Percentiles rank a stretch among this genome's conserved stretches.
phyloP scores from a whole-genome alignment of 352 stramenopile genomes.

The Globisporangium spiculum region DNA sequence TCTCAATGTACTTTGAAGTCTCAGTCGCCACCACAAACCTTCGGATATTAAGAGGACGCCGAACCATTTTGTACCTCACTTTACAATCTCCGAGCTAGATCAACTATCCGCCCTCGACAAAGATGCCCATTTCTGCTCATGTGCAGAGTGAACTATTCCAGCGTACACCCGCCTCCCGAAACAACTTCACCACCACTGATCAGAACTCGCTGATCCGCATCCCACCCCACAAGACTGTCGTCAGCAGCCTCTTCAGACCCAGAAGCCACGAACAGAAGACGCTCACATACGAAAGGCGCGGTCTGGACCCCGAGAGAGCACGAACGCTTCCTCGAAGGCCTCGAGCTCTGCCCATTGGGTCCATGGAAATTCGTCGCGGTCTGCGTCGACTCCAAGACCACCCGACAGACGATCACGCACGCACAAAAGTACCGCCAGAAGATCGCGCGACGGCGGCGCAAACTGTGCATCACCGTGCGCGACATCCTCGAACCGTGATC shows the following conservation, averaged over 20 bases:
- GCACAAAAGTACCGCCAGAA: constrained; percentile 84
- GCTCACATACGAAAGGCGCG: neutral
- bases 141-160: constrained; percentile 2
- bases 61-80: neutral
- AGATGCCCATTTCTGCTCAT: neutral
- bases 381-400: constrained; percentile 66
- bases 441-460: constrained; percentile 26
- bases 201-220: neutral
- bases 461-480: neutral
- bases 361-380: constrained; percentile 18
- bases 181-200: neutral
- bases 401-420: constrained; percentile 92
- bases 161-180: neutral
- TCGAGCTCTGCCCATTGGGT: constrained; percentile 34
- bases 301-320: constrained; percentile 21
- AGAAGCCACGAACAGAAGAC: neutral
- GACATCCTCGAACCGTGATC: neutral
- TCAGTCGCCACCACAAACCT: neutral
- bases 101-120: neutral
- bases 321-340: constrained; percentile 35
- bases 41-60: neutral
- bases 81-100: neutral
- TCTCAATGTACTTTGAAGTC: neutral
- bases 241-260: neutral
- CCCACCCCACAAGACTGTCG: neutral